A percentile compares a stretch with the other conserved stretches of the same genome.
Evolutionary conservation across 2,329 filamentous ascomycete species (phyloP).

Genomic region (Phialophora tarda): DNA sequence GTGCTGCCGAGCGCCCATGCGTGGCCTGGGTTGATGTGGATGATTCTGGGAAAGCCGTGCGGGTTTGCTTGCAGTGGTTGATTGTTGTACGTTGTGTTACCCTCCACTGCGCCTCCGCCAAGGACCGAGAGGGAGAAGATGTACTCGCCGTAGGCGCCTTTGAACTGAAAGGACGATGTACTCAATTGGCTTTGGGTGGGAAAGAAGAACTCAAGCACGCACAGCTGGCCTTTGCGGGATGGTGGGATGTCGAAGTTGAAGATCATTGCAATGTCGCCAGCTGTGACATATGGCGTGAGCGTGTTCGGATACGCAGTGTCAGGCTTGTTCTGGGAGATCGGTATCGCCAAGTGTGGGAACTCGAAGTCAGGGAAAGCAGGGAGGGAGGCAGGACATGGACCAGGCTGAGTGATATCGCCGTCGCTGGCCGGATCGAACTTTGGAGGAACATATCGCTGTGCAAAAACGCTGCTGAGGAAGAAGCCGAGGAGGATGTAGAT

Average conservation of each 20-base stretch:
- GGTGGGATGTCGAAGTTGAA: constrained; percentile 72
- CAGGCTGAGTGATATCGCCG: constrained; percentile 14
- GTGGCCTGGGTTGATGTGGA: constrained; percentile 58
- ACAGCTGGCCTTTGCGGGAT: constrained; percentile 61
- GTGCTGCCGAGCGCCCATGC: constrained; percentile 56
- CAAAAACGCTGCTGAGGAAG: constrained; percentile 1
- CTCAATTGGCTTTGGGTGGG: constrained; percentile 61
- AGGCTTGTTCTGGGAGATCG: constrained; percentile 62
- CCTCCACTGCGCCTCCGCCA: constrained; percentile 47
- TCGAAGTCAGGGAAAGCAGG: constrained; percentile 51
- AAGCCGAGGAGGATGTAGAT: constrained; percentile 7
- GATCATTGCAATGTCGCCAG: constrained; percentile 57
- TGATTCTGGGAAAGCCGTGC: constrained; percentile 48
- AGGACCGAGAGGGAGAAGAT: constrained; percentile 56
- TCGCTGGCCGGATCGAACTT: neutral
- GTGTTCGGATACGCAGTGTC: constrained; percentile 58
- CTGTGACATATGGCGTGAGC: constrained; percentile 53
- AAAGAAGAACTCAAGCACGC: constrained; percentile 69
- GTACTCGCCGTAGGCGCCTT: constrained; percentile 57
- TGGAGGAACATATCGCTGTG: constrained; percentile 7
- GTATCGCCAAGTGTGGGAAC: constrained; percentile 67
- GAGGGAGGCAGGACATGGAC: constrained; percentile 52
- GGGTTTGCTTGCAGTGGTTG: constrained; percentile 51
- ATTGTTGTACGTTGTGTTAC: constrained; percentile 60
- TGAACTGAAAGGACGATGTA: constrained; percentile 63